These are phyloP conservation scores for Penicillium sclerotigenum DNA, from an alignment of 2,329 filamentous ascomycete genomes.

Conservation along the genomic window DNA sequence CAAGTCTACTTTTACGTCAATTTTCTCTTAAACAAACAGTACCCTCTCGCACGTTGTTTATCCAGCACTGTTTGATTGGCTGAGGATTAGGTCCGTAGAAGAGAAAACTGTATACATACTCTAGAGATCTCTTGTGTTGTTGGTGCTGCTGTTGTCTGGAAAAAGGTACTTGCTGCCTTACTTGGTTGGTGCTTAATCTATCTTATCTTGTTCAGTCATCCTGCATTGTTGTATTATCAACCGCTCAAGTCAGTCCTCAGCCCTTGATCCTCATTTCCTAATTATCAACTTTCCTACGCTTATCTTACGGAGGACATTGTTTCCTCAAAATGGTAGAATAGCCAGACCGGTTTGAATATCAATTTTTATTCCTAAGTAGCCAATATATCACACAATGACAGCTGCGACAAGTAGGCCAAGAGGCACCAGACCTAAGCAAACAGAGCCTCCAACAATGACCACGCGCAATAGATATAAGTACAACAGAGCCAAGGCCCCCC, in stretches of 20 bases:
- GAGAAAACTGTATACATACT: conserved; percentile 42
- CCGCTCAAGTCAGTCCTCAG: not conserved
- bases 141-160: conserved; percentile 30
- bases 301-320: not conserved
- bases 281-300: not conserved
- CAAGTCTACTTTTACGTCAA: conserved; percentile 23
- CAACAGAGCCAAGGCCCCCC: conserved; percentile 18
- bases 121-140: conserved; percentile 33
- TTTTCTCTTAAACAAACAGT: conserved; percentile 21
- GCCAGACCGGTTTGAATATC: conserved; percentile 13
- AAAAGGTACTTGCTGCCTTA: conserved; percentile 24
- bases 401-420: not conserved
- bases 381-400: conserved; percentile 8
- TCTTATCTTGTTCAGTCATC: conserved; percentile 17
- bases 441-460: conserved; percentile 8
- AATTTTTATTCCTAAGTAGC: conserved; percentile 1
- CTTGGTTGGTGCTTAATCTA: conserved; percentile 26
- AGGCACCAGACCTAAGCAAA: not conserved
- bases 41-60: conserved; percentile 14
- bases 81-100: conserved; percentile 26
- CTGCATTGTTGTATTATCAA: conserved; percentile 14
- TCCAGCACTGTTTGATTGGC: conserved; percentile 17
- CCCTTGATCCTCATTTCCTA: conserved; percentile 2
- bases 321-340: not conserved
- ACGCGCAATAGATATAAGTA: conserved; percentile 29